Evolutionary conservation across 768 basidiomycete species (phyloP).

Genomic region (Neoboletus brunneissimus): DNA sequence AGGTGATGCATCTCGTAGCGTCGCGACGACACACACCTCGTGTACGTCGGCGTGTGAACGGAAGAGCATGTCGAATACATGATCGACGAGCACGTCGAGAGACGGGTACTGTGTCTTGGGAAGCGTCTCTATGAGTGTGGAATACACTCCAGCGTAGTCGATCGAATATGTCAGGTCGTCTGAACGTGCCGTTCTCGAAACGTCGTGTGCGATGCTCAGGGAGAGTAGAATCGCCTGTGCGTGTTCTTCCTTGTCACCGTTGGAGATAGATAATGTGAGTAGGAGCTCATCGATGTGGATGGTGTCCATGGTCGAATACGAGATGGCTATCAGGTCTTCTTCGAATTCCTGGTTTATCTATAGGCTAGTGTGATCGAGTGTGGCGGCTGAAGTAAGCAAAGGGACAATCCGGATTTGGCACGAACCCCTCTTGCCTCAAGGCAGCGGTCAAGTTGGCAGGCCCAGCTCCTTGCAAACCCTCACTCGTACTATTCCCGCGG

Average conservation of each 20-base stretch:
- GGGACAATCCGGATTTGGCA: background rate
- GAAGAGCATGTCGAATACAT: slow-evolving; percentile 41
- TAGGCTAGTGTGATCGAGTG: background rate
- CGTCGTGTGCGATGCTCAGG: slow-evolving; percentile 48
- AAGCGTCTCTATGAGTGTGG: slow-evolving; percentile 28
- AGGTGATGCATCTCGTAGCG: slow-evolving; percentile 47
- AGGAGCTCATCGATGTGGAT: slow-evolving; percentile 51
- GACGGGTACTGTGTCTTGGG: slow-evolving; percentile 34
- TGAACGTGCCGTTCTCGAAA: slow-evolving; percentile 44
- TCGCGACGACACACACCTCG: slow-evolving; percentile 42
- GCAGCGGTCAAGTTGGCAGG: no score
- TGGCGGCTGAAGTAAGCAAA: background rate
- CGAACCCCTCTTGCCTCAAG: background rate
- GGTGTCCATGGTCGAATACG: slow-evolving; percentile 16
- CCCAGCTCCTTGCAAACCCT: background rate
- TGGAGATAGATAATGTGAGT: slow-evolving; percentile 38
- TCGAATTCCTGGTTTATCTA: background rate
- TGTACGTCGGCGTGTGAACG: slow-evolving; percentile 31
- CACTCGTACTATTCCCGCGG: background rate
- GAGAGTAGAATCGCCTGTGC: slow-evolving; percentile 55
- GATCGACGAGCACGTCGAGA: slow-evolving; percentile 46
- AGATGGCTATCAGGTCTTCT: no score
- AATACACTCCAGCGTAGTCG: slow-evolving; percentile 52
- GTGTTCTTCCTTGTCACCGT: slow-evolving; percentile 31
- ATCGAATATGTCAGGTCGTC: slow-evolving; percentile 60